These are phyloP conservation scores for Globisporangium okanoganense DNA, from an alignment of 352 stramenopile species.

Conservation along the genomic window DNA sequence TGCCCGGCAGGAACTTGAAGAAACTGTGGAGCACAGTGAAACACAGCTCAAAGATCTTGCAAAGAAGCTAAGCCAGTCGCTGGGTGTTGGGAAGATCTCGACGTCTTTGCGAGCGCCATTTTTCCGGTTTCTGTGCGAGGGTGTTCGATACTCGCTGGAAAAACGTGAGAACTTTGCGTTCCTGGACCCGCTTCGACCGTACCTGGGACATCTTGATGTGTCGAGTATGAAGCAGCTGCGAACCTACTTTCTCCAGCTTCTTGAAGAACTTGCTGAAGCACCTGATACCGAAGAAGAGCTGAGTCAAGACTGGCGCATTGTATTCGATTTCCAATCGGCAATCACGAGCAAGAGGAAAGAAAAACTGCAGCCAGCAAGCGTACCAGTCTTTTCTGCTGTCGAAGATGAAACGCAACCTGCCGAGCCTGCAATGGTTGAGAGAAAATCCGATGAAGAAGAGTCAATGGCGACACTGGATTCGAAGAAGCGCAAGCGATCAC, in stretches of 20 bases:
- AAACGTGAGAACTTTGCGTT: slow-evolving; percentile 57
- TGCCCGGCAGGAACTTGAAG: slow-evolving; percentile 45
- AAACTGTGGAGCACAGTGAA: slow-evolving; percentile 45
- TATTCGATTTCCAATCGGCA: slow-evolving; percentile 68
- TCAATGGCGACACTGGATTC: not conserved
- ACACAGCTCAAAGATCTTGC: slow-evolving; percentile 62
- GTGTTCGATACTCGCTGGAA: slow-evolving; percentile 69
- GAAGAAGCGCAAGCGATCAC: slow-evolving; percentile 14
- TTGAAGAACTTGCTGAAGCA: slow-evolving; percentile 41
- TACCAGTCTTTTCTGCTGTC: not conserved
- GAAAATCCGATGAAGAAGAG: not conserved
- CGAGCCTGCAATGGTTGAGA: not conserved
- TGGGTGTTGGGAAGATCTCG: slow-evolving; percentile 74
- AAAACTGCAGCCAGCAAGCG: slow-evolving; percentile 1
- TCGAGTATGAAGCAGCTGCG: slow-evolving; percentile 57
- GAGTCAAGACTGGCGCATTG: slow-evolving; percentile 39
- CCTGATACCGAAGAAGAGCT: slow-evolving; percentile 39
- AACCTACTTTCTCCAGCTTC: slow-evolving; percentile 61
- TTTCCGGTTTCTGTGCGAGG: slow-evolving; percentile 80
- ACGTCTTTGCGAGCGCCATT: slow-evolving; percentile 65
- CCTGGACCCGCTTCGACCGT: slow-evolving; percentile 60
- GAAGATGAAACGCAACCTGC: not conserved
- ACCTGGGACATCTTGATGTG: slow-evolving; percentile 68
- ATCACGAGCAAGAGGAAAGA: slow-evolving; percentile 21
- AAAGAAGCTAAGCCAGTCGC: slow-evolving; percentile 77